A percentile compares a stretch with the other conserved stretches of the same genome.
These are phyloP conservation scores for Cladosporium colombiae DNA, from an alignment of 2,329 filamentous ascomycete species.

Conservation along the genomic window DNA sequence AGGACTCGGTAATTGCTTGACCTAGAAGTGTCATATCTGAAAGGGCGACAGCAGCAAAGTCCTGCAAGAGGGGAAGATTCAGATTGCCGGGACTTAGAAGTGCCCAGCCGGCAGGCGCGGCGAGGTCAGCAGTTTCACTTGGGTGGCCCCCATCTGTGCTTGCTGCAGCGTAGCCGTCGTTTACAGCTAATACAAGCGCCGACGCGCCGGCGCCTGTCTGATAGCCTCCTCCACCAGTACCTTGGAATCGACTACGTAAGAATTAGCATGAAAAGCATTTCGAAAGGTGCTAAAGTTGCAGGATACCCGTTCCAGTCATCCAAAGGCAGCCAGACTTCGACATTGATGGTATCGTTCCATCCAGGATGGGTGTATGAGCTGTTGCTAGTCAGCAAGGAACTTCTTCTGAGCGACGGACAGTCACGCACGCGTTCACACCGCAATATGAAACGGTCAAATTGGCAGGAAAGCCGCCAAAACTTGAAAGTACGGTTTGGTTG, in stretches of 20 bases:
- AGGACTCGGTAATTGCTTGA: conserved; percentile 32
- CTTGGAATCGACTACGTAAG: conserved; percentile 32
- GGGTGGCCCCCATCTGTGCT: conserved; percentile 23
- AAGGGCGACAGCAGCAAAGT: conserved; percentile 38
- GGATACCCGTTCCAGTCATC: conserved; percentile 33
- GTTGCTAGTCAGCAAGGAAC: neutral
- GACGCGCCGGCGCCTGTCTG: conserved; percentile 22
- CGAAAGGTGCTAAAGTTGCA: conserved; percentile 30
- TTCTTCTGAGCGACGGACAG: too few species aligned
- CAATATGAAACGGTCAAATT: conserved; percentile 15
- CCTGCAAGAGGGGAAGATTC: conserved; percentile 36
- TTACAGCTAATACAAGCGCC: conserved; percentile 29
- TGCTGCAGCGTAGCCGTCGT: conserved; percentile 23
- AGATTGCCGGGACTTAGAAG: conserved; percentile 36
- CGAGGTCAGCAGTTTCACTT: neutral
- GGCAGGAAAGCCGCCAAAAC: neutral
- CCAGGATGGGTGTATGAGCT: conserved; percentile 16
- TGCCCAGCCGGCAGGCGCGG: conserved; percentile 29
- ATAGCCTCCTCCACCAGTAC: conserved; percentile 41
- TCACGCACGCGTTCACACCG: conserved; percentile 12
- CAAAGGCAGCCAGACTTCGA: conserved; percentile 37
- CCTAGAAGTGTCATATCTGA: conserved; percentile 41
- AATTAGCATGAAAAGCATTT: neutral
- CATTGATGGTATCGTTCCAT: conserved; percentile 27
- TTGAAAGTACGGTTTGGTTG: neutral